These are phyloP conservation scores for Diaporthe ilicicola DNA, from an alignment of 2,329 filamentous ascomycete species.

Conservation along the genomic window DNA sequence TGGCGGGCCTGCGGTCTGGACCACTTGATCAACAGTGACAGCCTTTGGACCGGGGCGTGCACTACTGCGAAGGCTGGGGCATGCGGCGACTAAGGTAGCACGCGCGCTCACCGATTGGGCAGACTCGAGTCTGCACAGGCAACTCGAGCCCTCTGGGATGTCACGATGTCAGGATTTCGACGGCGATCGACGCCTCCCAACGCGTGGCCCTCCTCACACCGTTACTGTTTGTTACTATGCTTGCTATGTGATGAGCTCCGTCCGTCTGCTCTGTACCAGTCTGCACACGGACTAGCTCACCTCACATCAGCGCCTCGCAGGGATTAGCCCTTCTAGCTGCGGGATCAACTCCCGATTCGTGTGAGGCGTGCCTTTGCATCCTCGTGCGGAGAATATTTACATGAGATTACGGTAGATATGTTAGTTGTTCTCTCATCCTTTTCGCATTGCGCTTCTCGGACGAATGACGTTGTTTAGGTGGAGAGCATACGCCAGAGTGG, in stretches of 20 bases:
- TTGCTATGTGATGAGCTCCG: background rate
- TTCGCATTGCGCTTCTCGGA: slow-evolving; percentile 2
- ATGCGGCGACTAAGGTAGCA: slow-evolving; percentile 1
- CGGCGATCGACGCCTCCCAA: background rate
- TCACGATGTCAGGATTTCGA: background rate
- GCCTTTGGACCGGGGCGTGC: background rate
- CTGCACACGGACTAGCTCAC: background rate
- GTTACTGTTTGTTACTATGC: slow-evolving; percentile 1
- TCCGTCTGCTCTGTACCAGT: background rate
- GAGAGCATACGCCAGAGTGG: slow-evolving; percentile 7
- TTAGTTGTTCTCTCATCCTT: background rate
- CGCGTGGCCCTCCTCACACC: slow-evolving; percentile 19
- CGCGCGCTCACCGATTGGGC: background rate
- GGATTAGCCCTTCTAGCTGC: slow-evolving; percentile 11
- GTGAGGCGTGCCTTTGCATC: background rate
- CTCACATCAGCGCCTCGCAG: background rate
- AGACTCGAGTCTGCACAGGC: background rate
- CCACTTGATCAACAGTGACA: slow-evolving; percentile 9
- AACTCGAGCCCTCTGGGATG: background rate
- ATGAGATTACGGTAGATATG: background rate
- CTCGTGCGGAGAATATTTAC: slow-evolving; percentile 20
- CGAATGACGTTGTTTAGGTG: slow-evolving; percentile 18
- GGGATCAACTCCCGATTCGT: slow-evolving; percentile 7
- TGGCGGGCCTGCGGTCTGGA: slow-evolving; percentile 17
- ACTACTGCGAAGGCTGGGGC: background rate